Evolutionary conservation across 768 basidiomycete species (phyloP).

Genomic region (Baorangia bicolor): DNA sequence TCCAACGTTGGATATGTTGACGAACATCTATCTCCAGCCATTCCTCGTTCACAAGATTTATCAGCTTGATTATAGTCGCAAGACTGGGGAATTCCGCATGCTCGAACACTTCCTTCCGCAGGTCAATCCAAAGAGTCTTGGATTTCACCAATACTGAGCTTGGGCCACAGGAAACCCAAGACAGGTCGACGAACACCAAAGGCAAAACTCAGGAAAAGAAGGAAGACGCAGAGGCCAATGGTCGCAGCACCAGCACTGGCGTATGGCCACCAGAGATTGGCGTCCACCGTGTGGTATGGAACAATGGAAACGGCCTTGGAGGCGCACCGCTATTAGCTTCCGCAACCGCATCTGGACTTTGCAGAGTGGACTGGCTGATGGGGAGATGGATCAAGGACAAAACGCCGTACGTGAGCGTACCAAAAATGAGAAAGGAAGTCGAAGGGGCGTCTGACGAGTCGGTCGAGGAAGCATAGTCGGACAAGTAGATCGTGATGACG

Average conservation of each 20-base stretch:
- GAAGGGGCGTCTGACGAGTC: constrained; percentile 39
- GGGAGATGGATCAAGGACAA: constrained; percentile 73
- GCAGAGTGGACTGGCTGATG: constrained; percentile 75
- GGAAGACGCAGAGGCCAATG: constrained; percentile 17
- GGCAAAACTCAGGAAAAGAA: constrained; percentile 31
- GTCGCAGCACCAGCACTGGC: constrained; percentile 44
- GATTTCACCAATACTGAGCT: background rate
- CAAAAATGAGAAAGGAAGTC: constrained; percentile 61
- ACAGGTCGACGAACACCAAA: constrained; percentile 34
- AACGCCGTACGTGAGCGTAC: constrained; percentile 64
- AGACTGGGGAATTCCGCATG: constrained; percentile 76
- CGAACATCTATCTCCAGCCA: constrained; percentile 42
- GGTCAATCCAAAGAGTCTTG: constrained; percentile 35
- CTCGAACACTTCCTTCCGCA: constrained; percentile 82
- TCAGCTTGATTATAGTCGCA: constrained; percentile 84
- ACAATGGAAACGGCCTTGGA: constrained; percentile 66
- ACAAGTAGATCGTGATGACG: no score
- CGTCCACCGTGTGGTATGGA: constrained; percentile 81
- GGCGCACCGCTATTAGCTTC: constrained; percentile 65
- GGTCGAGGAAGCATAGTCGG: constrained; percentile 20
- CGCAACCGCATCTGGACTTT: constrained; percentile 81
- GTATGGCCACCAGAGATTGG: constrained; percentile 81
- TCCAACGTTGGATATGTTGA: background rate
- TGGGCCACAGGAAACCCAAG: constrained; percentile 45
- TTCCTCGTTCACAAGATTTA: constrained; percentile 79